These are phyloP conservation scores for Hawksworthiomyces lignivorus DNA, from an alignment of 2,329 filamentous ascomycete species.

Conservation along the genomic window DNA sequence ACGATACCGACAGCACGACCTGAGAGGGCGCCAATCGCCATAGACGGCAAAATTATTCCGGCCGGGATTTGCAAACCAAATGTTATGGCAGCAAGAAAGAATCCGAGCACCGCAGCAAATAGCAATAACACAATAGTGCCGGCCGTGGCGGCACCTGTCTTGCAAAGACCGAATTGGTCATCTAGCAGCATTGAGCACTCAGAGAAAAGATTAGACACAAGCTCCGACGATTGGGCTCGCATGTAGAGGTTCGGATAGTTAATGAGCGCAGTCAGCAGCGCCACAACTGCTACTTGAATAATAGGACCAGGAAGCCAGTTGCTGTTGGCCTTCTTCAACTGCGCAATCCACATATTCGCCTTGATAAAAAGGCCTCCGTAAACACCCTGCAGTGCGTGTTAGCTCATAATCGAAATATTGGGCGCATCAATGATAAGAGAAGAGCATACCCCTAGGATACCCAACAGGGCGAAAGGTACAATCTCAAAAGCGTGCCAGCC, in stretches of 20 bases:
- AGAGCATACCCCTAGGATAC: conserved; percentile 59
- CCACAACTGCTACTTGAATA: conserved; percentile 69
- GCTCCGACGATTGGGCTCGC: conserved; percentile 82
- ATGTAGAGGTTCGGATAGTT: conserved; percentile 97
- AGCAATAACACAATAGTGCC: conserved; percentile 77
- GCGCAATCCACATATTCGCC: conserved; percentile 78
- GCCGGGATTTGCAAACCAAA: conserved; percentile 93
- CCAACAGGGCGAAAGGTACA: conserved; percentile 77
- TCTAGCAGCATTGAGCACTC: conserved; percentile 78
- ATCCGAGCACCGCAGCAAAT: conserved; percentile 73
- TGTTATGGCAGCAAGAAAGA: conserved; percentile 77
- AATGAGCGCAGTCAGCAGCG: conserved; percentile 75
- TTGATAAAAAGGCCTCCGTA: conserved; percentile 95
- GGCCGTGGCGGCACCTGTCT: conserved; percentile 73
- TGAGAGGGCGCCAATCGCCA: conserved; percentile 87
- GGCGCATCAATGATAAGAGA: neutral
- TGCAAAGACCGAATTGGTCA: conserved; percentile 86
- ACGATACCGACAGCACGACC: conserved; percentile 84
- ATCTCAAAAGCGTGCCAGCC: conserved; percentile 95
- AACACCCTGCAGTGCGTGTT: conserved; percentile 53
- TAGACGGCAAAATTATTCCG: conserved; percentile 90
- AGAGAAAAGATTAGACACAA: conserved; percentile 85
- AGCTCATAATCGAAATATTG: neutral
- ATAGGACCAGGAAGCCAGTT: conserved; percentile 63
- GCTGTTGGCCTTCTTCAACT: conserved; percentile 62